Conservation (phyloP, 2,329 filamentous ascomycete species). For the Pseudogymnoascus sp. region DNA sequence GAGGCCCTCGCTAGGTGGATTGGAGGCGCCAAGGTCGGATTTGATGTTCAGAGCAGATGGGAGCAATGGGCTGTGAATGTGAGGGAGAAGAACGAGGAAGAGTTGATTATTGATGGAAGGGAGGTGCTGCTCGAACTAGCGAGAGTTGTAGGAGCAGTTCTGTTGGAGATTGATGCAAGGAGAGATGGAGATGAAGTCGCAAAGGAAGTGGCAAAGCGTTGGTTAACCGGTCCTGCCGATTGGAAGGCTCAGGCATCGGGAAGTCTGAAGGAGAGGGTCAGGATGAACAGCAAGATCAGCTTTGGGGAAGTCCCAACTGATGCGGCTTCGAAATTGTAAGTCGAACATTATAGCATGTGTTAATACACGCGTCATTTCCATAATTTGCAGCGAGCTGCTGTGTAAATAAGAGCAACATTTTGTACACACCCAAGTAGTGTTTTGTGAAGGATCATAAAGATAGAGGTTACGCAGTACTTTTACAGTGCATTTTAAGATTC, state of each 20-base stretch:
- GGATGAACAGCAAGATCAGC: neutral
- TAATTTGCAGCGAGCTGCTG: neutral
- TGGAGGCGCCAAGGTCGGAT: conserved; percentile 13
- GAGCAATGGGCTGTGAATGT: conserved; percentile 14
- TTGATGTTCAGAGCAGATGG: conserved; percentile 11
- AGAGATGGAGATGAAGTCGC: conserved; percentile 27
- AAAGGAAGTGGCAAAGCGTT: conserved; percentile 23
- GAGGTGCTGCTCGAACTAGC: conserved; percentile 26
- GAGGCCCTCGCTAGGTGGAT: conserved; percentile 38
- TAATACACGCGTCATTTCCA: neutral
- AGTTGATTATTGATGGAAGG: conserved; percentile 27
- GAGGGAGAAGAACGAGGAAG: conserved; percentile 21
- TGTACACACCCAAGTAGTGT: neutral
- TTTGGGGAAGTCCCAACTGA: neutral
- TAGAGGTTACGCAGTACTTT: too few species aligned
- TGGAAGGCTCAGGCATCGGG: neutral
- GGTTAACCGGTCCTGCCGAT: conserved; percentile 15
- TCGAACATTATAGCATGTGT: neutral
- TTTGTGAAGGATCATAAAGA: too few species aligned
- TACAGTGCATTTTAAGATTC: too few species aligned
- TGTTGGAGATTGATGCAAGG: conserved; percentile 28
- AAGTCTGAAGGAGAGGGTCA: neutral
- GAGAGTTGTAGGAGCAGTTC: conserved; percentile 26
- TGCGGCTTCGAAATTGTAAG: conserved; percentile 6
- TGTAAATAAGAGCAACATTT: neutral